Percentiles rank a stretch among this genome's conserved stretches.
These are phyloP conservation scores for Phytophthora gonapodyides DNA, from an alignment of 352 stramenopile genomes.

Conservation along the genomic window DNA sequence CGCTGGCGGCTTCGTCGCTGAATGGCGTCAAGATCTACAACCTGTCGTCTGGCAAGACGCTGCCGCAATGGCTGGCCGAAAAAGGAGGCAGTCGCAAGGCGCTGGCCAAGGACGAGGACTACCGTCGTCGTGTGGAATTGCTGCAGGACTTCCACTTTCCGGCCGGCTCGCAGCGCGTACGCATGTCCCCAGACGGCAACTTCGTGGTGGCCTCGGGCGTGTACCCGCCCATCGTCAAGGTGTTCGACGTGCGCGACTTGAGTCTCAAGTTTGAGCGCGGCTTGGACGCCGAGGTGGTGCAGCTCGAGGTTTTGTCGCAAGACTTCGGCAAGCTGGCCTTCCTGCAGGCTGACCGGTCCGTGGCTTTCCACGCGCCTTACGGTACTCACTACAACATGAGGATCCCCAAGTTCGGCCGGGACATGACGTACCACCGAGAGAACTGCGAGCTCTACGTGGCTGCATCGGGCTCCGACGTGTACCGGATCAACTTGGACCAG, in stretches of 20 bases:
- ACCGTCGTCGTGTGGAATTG: conserved; percentile 95
- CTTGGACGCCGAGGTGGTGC: conserved; percentile 96
- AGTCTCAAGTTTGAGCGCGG: conserved; percentile 99
- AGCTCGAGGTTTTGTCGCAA: conserved; percentile 94
- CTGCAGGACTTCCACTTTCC: conserved; percentile 99
- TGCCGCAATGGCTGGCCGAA: conserved; percentile 95
- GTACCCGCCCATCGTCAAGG: conserved; percentile 97
- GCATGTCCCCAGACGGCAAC: conserved; percentile 95
- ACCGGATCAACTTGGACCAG: conserved; percentile 98
- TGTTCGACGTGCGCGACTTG: conserved; percentile 94
- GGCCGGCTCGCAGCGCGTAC: conserved; percentile 92
- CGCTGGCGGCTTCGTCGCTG: conserved; percentile 82
- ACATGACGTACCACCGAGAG: conserved; percentile 97
- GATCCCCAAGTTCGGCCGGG: conserved; percentile 97
- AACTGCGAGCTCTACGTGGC: conserved; percentile 97
- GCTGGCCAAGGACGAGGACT: conserved; percentile 58
- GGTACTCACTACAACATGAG: conserved; percentile 95
- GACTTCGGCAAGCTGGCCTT: conserved; percentile 99
- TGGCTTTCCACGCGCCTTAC: conserved; percentile 99
- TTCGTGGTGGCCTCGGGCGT: conserved; percentile 97
- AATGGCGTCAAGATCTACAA: conserved; percentile 97
- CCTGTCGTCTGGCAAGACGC: conserved; percentile 92
- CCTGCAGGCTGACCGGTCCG: conserved; percentile 94
- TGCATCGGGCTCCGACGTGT: conserved; percentile 89
- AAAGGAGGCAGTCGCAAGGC: conserved; percentile 54